Base-by-base conservation (phyloP, 2,329 filamentous ascomycete species). In the Fusarium sp. region DNA sequence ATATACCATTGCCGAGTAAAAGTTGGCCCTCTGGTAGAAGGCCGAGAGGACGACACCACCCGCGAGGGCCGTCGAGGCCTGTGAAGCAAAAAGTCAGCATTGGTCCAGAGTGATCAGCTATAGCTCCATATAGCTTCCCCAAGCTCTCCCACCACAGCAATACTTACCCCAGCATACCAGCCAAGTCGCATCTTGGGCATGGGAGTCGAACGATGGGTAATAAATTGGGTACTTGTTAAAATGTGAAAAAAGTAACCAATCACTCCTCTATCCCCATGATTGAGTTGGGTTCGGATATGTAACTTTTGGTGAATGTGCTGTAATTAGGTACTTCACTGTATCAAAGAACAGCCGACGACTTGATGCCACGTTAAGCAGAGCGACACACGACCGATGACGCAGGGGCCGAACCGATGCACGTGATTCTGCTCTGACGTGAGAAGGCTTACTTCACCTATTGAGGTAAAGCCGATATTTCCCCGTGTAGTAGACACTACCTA, bases 1-100 rank as follows among this genome's bases (percentile, higher is more conserved):
- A 84, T 98, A 98, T 55, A 99, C 96, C 85, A 95, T 96, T 75
- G 96, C 95, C 62, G 96, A 97, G 85, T 99, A 99, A 87, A 98
- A 99, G 84, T 99, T 99, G 73, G 96, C 92, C 74, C 96, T 91
- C 85, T 98, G 94, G 80, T 96, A 93, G 84, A 98, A 96, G 71
- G 96, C 96, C 81, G 95, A 96, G 66, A 97, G 84, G 69, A 98
- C 88, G 68, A 98, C 95, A 78, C 91, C 90, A 75, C 90, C 92
- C 78, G 96, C 96, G 81, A 97, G 91, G 84, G 91, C 92, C 82
- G 93, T 91, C 63, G 96, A 98, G 83, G 90, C 88, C 93, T 95
- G 15, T 77, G 36, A 64, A 32, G 39, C n/a, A 24, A 39, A 38
- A 50, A 15, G 73, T 78, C 61, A 78, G 75, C 70, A 71, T 61